These are phyloP conservation scores for Calonectria multiphialidica DNA, from an alignment of 2,329 filamentous ascomycete species.

Conservation along the genomic window DNA sequence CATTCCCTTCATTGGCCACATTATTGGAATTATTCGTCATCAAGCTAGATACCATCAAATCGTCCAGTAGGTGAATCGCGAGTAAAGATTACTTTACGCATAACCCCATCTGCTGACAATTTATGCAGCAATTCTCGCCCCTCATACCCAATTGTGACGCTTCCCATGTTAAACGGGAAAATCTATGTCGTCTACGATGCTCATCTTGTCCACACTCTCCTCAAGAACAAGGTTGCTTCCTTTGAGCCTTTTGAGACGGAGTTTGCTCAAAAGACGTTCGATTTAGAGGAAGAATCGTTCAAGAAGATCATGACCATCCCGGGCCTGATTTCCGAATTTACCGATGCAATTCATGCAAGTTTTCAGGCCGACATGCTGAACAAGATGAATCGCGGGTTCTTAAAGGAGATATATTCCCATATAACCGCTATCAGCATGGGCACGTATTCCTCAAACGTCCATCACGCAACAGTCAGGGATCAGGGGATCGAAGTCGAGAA, in stretches of 20 bases:
- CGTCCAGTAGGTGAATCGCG: constrained; percentile 48
- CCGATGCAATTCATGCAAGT: constrained; percentile 47
- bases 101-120: not conserved
- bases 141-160: constrained; percentile 52
- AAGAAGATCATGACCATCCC: constrained; percentile 32
- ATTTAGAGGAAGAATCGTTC: constrained; percentile 47
- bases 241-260: constrained; percentile 57
- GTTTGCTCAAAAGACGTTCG: constrained; percentile 53
- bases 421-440: constrained; percentile 27
- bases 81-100: no score
- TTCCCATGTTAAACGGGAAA: constrained; percentile 57
- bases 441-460: not conserved
- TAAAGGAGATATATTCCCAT: constrained; percentile 27
- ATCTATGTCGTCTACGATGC: constrained; percentile 60
- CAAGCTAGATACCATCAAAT: constrained; percentile 51
- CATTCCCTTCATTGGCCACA: constrained; percentile 60
- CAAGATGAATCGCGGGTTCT: constrained; percentile 38
- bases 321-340: constrained; percentile 41
- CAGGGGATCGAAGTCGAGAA: constrained; percentile 47
- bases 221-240: constrained; percentile 54
- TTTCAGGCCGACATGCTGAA: constrained; percentile 50
- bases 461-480: constrained; percentile 22
- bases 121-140: constrained; percentile 39
- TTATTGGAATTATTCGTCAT: constrained; percentile 55
- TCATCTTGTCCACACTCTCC: constrained; percentile 51